Percentiles rank a stretch among this genome's conserved stretches.
These are phyloP conservation scores for Paecilomyces dactylethromorphus DNA, from an alignment of 2,329 filamentous ascomycete genomes.

Conservation along the genomic window DNA sequence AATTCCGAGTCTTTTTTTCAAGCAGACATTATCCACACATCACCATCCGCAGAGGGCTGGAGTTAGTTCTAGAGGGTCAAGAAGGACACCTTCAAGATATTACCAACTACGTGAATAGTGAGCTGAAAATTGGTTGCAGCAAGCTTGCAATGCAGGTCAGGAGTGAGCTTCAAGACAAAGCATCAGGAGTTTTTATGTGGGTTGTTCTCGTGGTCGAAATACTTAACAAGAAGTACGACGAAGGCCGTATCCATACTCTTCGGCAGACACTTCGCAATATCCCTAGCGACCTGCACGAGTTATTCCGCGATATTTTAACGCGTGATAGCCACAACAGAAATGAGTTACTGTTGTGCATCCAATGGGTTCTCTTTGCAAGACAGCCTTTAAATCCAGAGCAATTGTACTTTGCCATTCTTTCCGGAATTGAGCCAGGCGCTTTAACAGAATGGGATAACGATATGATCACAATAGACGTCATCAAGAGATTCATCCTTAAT, in stretches of 20 bases:
- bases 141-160: constrained; percentile 19
- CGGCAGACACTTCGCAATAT: constrained; percentile 30
- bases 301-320: constrained; percentile 48
- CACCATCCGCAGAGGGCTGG: constrained; percentile 18
- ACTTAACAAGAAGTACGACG: constrained; percentile 33
- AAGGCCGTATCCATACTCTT: constrained; percentile 22
- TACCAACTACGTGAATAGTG: constrained; percentile 8
- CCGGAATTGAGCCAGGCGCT: constrained; percentile 17
- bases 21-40: constrained; percentile 42
- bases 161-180: constrained; percentile 24
- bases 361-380: constrained; percentile 49
- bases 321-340: constrained; percentile 40
- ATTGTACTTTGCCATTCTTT: constrained; percentile 39
- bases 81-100: constrained; percentile 29
- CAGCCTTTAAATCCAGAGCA: constrained; percentile 38
- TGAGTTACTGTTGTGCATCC: constrained; percentile 41
- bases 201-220: constrained; percentile 38
- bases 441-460: constrained; percentile 3
- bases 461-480: constrained; percentile 1
- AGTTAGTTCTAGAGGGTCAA: constrained; percentile 34
- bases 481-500: constrained; percentile 13
- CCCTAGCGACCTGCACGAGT: constrained; percentile 34
- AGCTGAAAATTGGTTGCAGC: constrained; percentile 11
- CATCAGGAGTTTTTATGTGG: constrained; percentile 42
- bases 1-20: constrained; percentile 31